phyloP scores from a whole-genome alignment of 78 protist genomes.

The Thecamonas trahens region DNA sequence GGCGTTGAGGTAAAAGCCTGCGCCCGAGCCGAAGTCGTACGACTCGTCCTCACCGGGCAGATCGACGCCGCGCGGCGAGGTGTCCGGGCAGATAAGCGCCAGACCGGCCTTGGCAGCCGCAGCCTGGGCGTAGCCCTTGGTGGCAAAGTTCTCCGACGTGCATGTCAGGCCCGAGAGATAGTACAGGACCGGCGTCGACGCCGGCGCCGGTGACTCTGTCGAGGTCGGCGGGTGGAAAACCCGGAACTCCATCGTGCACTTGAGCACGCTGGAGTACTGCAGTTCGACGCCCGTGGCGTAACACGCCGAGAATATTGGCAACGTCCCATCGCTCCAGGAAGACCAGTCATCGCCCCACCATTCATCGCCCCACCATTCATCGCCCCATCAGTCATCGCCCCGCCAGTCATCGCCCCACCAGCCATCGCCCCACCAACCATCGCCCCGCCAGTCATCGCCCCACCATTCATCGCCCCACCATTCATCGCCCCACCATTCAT shows the following conservation, averaged over 20 bases:
- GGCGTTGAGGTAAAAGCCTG: slow-evolving; percentile 86
- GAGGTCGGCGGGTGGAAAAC: not conserved
- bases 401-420: too few relatives aligned
- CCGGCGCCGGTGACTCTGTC: not conserved
- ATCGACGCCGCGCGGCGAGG: slow-evolving; percentile 70
- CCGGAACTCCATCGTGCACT: not conserved
- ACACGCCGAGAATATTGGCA: too few relatives aligned
- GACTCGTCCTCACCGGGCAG: slow-evolving; percentile 36
- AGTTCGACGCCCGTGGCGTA: too few relatives aligned
- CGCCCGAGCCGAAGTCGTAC: slow-evolving; percentile 59
- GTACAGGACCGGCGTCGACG: slow-evolving; percentile 16
- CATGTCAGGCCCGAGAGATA: slow-evolving; percentile 77
- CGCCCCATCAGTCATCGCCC: too few relatives aligned
- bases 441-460: too few relatives aligned
- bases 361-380: too few relatives aligned
- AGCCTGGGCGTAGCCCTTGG: slow-evolving; percentile 63
- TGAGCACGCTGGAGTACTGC: not conserved
- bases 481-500: too few relatives aligned
- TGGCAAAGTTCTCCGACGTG: slow-evolving; percentile 74
- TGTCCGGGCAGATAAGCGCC: slow-evolving; percentile 75
- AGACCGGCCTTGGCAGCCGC: slow-evolving; percentile 40
- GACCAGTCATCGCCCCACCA: too few relatives aligned
- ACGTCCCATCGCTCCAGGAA: too few relatives aligned
- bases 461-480: too few relatives aligned
- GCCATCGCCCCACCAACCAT: too few relatives aligned